Evolutionary conservation across 192 early-diverging fungal genomes (phyloP), one percentile per base, ranked within the genome.

Genomic region (Umbelopsis isabellina): DNA sequence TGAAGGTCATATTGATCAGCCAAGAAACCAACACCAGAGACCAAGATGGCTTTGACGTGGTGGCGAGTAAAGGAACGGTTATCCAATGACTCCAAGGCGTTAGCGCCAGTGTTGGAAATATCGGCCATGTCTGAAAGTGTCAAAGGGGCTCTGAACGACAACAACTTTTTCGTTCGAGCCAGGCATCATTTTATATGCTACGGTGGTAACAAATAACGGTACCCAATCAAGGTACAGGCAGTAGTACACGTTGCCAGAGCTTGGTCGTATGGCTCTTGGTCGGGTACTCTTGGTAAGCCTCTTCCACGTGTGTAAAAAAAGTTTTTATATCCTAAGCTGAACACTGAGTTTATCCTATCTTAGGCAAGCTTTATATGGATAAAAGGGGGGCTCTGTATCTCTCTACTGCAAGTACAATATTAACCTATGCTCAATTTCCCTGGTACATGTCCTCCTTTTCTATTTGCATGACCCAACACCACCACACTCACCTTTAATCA

Each of bases 1-100:
- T 94, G 94, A 72, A 93, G 89, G 75, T 97, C 95, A 79, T 95
- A 95, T 13, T 92, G 89, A 74, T 96, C 93, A 49, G 91, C 92
- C 69, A 94, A 89, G 81, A 95, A 93, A 55, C 92, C 89, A 37
- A 89, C 84, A 55, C 86, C 88, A 11, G 88, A 84, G 15, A 90
- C 83, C 65, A 89, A 47, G 71, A 84, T 86, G 35, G 88, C 81
- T n/a, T 61, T 61, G 12, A 61, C 11, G 30, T 61, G 55, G 18
- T 61, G 55, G 27, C 55, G 55, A 35, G 55, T 33, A 18, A 61
- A 61, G 55, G 35, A 45, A 35, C 67, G 71, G 65, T 66, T 71
- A 35, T 44, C 67, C 55, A 61, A 61, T 16, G 55, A n/a, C 30
- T 61, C 55, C 55, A 61, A 35, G 30, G 55, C 15, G 10, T 61